phyloP scores from a whole-genome alignment of 805 yeast genomes.

The Kazachstania bromeliacearum region DNA sequence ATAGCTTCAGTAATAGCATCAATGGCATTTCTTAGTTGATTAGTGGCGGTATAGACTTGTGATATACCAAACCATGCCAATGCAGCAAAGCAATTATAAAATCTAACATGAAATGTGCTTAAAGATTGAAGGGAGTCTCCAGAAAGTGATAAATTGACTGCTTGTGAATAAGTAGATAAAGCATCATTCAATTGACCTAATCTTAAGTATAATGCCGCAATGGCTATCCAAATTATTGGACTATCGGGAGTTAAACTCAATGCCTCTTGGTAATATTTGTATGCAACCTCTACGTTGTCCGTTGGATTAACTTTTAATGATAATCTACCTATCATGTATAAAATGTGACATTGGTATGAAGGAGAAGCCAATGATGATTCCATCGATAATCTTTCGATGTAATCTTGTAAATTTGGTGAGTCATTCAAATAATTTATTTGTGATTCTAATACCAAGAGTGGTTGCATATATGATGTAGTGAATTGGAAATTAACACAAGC shows the following conservation, averaged over 20 bases:
- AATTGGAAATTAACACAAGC: slow-evolving; percentile 8
- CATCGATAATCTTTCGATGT: slow-evolving; percentile 6
- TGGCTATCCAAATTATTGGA: slow-evolving; percentile 59
- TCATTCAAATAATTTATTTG: slow-evolving; percentile 7
- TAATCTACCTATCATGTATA: slow-evolving; percentile 14
- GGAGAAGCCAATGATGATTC: slow-evolving; percentile 5
- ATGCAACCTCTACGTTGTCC: slow-evolving; percentile 13
- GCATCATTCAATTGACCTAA: slow-evolving; percentile 57
- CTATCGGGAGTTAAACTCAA: slow-evolving; percentile 10
- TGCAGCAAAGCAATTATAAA: slow-evolving; percentile 16
- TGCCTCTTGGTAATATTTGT: slow-evolving; percentile 15
- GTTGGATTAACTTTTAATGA: slow-evolving; percentile 7
- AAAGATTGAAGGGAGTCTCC: slow-evolving; percentile 1
- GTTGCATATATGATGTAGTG: slow-evolving; percentile 8
- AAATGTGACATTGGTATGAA: slow-evolving; percentile 6
- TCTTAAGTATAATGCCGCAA: slow-evolving; percentile 50
- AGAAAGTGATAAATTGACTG: slow-evolving; percentile 34
- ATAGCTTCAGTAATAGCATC: slow-evolving; percentile 16
- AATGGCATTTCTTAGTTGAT: slow-evolving; percentile 13
- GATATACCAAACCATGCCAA: slow-evolving; percentile 25
- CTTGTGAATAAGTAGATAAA: slow-evolving; percentile 58
- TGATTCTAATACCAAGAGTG: slow-evolving; percentile 8
- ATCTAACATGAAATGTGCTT: slow-evolving; percentile 3
- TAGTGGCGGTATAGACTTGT: slow-evolving; percentile 17
- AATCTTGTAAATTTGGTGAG: neutral